phyloP scores from a whole-genome alignment of 192 early-diverging fungal species.

The Umbelopsis sp. region DNA sequence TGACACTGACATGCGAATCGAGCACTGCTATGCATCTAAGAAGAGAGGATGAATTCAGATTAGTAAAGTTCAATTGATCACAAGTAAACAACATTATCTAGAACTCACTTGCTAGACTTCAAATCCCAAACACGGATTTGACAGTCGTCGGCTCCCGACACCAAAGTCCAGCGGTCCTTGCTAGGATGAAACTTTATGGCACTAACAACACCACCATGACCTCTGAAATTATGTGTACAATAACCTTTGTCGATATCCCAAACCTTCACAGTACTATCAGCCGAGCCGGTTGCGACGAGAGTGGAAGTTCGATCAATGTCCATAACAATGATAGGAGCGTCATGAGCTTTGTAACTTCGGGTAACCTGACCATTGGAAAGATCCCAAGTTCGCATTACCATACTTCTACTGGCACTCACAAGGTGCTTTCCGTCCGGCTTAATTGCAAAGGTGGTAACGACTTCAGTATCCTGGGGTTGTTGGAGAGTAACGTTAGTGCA shows the following conservation, averaged over 20 bases:
- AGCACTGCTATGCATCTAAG: conserved; percentile 70
- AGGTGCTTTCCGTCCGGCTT: conserved; percentile 77
- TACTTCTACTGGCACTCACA: conserved; percentile 80
- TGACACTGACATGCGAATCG: conserved; percentile 85
- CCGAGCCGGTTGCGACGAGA: conserved; percentile 93
- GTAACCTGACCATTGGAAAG: conserved; percentile 57
- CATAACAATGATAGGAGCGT: conserved; percentile 93
- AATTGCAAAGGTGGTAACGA: conserved; percentile 85
- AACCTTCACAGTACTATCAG: conserved; percentile 92
- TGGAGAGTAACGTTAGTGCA: neutral
- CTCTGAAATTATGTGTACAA: conserved; percentile 95
- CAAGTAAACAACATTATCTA: no score
- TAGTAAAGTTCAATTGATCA: no score
- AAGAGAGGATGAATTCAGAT: neutral
- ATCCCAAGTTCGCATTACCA: conserved; percentile 81
- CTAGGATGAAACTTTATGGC: conserved; percentile 81
- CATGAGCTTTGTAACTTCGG: conserved; percentile 84
- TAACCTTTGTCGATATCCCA: conserved; percentile 94
- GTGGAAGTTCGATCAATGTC: conserved; percentile 88
- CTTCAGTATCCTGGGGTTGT: conserved; percentile 69
- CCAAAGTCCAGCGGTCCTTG: conserved; percentile 62
- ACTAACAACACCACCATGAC: conserved; percentile 88
- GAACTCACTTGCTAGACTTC: conserved; percentile 60
- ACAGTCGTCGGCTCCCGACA: conserved; percentile 91
- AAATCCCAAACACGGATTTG: conserved; percentile 92